Evolutionary conservation across 495 filamentous ascomycete species (phyloP), one percentile per base, ranked within the genome.

Genomic region (Viridothelium virens): DNA sequence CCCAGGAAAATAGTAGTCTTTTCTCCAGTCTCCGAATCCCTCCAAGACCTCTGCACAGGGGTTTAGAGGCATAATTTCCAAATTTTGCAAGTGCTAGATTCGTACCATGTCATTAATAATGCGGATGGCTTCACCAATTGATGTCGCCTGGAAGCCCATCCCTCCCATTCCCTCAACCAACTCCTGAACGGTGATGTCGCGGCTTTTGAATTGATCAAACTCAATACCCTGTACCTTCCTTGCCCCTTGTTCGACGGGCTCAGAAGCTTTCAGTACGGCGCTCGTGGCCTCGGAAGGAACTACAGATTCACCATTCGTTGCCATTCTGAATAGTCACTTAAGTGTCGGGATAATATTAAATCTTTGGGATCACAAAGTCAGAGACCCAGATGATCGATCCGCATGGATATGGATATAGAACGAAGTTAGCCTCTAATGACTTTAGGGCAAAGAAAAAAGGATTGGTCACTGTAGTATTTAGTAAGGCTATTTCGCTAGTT

Each of bases 51-150:
- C 91, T 93, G 70, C 46, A 18, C 1, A 18, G 16, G 3, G 31
- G 25, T 64, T 46, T 46, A 48, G 39, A 64, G 36, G 10, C 5
- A 2, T 38, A 2, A 11, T 36, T 1, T 4, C 25, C 14, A 47
- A 3, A 47, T 25, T 25, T 25, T 25, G 38, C 12, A 10, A 3
- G 14, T 48, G 33, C 31, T 33, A 1, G 62, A 9, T 59, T 33
- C 82, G 71, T 77, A 95, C 91, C 94, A 99, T 97, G n/a, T 89
- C 85, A 70, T 99, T 91, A 72, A 99, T 88, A 67, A 97, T 94
- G 44, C 85, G 80, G 61, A 90, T 84, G 3, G 93, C 94, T 69
- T 96, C 88, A 18, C 87, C 86, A 56, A 97, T 85, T 4, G 89
- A 87, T 56, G 85, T 90, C 16, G 91, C 92, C 79, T 98, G 94